Evolutionary conservation across 179 eudicot species (phyloP).

Genomic region (Beta corolliflora): DNA sequence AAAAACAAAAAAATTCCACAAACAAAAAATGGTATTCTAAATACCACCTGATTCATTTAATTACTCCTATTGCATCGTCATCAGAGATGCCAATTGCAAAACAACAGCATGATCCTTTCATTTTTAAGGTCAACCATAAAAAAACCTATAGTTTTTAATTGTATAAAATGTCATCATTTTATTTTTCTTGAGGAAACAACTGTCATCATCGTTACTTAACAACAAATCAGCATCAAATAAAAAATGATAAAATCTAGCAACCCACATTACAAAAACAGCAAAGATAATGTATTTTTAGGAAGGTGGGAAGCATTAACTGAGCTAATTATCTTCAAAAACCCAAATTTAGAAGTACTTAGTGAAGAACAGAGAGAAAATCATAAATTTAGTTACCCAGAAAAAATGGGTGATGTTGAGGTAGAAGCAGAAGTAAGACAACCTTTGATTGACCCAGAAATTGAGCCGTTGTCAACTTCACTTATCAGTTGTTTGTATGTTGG

Average conservation of each 20-base stretch:
- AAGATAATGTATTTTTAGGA: too few relatives aligned
- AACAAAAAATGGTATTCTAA: too few relatives aligned
- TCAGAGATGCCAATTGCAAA: background rate
- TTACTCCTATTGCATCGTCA: background rate
- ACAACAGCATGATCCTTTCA: background rate
- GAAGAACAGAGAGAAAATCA: too few relatives aligned
- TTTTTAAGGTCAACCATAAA: background rate
- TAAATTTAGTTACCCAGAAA: background rate
- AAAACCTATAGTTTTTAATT: background rate
- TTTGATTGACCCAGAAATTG: constrained; percentile 31
- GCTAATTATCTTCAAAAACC: background rate
- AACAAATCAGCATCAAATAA: background rate
- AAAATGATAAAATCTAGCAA: background rate
- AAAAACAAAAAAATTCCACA: too few relatives aligned
- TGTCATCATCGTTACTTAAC: background rate
- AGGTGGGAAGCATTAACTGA: background rate
- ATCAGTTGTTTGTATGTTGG: constrained; percentile 56
- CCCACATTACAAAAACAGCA: background rate
- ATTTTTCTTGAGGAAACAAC: background rate
- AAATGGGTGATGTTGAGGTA: constrained; percentile 13
- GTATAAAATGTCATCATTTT: too few relatives aligned
- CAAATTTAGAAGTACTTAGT: background rate
- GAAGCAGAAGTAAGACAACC: constrained; percentile 13
- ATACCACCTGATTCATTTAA: too few relatives aligned
- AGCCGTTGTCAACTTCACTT: constrained; percentile 41